Percentiles rank a stretch among this genome's conserved stretches.
Conservation (phyloP, 2,329 filamentous ascomycete genomes). For the Fusarium pseudocircinatum region DNA sequence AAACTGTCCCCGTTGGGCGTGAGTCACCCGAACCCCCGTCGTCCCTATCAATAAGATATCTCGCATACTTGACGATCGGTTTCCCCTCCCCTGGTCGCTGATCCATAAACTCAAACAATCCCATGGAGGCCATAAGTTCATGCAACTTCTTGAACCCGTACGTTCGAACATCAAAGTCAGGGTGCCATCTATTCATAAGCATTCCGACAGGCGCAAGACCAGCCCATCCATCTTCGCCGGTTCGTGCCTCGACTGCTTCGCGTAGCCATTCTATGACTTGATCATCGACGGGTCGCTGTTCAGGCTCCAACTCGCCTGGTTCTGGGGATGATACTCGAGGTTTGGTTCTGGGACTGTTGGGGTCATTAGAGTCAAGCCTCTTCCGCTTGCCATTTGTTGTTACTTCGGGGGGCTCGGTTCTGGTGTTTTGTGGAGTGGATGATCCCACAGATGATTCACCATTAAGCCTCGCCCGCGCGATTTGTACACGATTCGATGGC, state of each 20-base stretch:
- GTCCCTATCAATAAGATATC: not conserved
- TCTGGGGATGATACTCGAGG: not conserved
- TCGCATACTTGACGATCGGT: not conserved
- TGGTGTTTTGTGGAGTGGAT: not conserved
- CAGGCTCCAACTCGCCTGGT: not conserved
- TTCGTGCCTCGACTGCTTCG: slow-evolving; percentile 34
- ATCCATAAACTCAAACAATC: accelerated
- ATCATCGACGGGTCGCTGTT: accelerated
- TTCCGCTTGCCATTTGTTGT: not conserved
- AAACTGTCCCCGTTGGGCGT: no score
- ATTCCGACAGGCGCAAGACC: slow-evolving; percentile 40
- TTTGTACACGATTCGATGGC: no score
- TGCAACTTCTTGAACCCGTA: slow-evolving; percentile 43
- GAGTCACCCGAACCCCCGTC: accelerated
- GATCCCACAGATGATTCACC: accelerated
- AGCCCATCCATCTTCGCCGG: slow-evolving; percentile 41
- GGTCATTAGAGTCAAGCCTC: not conserved
- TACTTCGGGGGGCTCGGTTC: not conserved
- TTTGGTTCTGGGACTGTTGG: not conserved
- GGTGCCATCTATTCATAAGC: slow-evolving; percentile 40
- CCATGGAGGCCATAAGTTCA: not conserved
- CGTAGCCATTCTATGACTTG: slow-evolving; percentile 6
- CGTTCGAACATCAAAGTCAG: slow-evolving; percentile 46
- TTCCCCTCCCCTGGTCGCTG: accelerated
- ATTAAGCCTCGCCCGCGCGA: accelerated